Evolutionary conservation across 1,139 yeast genomes (phyloP), one percentile per base, ranked within the genome.

Genomic region (Saccharomycopsis hybrid): DNA sequence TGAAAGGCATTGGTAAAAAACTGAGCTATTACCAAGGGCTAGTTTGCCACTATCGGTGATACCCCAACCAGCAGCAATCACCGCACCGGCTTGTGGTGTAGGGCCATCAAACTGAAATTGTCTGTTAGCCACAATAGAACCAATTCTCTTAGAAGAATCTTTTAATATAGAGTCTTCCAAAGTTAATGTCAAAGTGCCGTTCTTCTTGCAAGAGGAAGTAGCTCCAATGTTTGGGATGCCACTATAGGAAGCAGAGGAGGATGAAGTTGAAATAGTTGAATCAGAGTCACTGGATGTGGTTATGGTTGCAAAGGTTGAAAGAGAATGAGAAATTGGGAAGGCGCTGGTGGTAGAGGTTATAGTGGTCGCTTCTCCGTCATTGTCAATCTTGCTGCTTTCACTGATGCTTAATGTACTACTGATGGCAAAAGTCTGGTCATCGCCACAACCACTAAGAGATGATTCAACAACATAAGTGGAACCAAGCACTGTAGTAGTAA

Each of bases 81-180:
- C 80, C 59, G 89, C 76, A 67, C 94, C 94, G 51, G 92, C 90
- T 75, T 85, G 94, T 62, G 92, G 92, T 68, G 89, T 88, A 60
- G 94, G 94, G 66, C 92, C 92, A 65, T 84, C 92, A 62, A 84
- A 84, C 73, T 84, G 92, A 82, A 84, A 83, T 73, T 84, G 92
- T 72, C 83, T 77, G 80, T 83, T 83, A 56, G 90, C 85, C 60
- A 85, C 92, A 67, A 84, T 82, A 53, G 89, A 79, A 63, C 92
- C 92, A 59, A 84, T 71, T 78, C 92, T 80, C 54, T 86, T 86
- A 54, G 70, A 59, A 49, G 76, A 64, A 63, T 84, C 92, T 42
- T 72, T 75, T 65, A 84, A 73, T 54, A 80, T 61, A 59, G 80
- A 71, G 47, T 64, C 73, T 46, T 71, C 64, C 62, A 84, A 75